These are phyloP conservation scores for Chrysanthemum makinoi DNA, from an alignment of 129 eudicot genomes.

Conservation along the genomic window DNA sequence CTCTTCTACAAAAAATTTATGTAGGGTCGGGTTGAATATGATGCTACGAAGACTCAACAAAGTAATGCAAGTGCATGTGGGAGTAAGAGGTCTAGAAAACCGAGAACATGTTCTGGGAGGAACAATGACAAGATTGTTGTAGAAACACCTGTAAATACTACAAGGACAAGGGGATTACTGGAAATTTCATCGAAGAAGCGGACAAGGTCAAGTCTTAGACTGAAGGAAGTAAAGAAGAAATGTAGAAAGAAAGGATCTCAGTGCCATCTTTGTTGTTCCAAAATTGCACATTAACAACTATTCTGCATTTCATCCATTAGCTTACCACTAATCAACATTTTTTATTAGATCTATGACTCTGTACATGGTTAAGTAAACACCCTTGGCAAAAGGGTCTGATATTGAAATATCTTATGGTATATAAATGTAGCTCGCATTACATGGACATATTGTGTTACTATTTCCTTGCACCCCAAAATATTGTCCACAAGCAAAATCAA, in stretches of 20 bases:
- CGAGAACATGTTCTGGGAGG: conserved; percentile 6
- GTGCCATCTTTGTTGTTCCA: conserved; percentile 24
- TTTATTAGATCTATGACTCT: background rate
- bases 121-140: background rate
- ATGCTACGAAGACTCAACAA: conserved; percentile 19
- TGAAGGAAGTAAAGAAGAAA: conserved; percentile 21
- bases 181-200: conserved; percentile 5
- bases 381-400: background rate
- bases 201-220: conserved; percentile 13
- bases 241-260: conserved; percentile 20
- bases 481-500: no score
- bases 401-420: background rate
- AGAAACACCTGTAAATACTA: conserved; percentile 8
- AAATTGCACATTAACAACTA: background rate
- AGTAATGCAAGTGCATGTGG: conserved; percentile 17
- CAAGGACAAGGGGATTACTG: background rate
- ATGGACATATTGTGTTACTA: background rate
- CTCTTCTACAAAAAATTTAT: no score
- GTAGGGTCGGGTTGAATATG: conserved; percentile 14
- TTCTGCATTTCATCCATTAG: background rate
- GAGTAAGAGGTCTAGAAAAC: conserved; percentile 20
- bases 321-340: background rate
- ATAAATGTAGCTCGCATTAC: background rate
- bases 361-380: background rate
- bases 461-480: no score